Conservation (phyloP, 225 moss, liverwort and hornwort genomes). For the Polytrichum commune region DNA sequence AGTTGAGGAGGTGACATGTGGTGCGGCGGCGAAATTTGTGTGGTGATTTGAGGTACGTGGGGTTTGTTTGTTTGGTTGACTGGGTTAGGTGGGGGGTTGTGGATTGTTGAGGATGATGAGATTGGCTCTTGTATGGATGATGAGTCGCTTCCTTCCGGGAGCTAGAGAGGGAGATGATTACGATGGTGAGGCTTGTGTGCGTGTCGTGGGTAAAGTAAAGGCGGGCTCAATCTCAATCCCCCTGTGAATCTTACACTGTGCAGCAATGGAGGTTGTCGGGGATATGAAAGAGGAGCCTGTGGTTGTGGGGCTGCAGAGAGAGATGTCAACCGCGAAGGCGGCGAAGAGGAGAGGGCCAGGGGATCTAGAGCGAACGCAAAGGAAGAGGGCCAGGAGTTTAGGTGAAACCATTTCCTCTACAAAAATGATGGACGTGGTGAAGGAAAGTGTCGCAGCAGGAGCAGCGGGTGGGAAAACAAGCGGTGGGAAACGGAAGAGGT, state of each 20-base stretch:
- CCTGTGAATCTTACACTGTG: neutral
- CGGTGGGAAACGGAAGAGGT: slow-evolving; percentile 33
- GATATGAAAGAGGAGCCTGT: slow-evolving; percentile 44
- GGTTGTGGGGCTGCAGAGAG: slow-evolving; percentile 7
- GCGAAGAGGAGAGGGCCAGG: slow-evolving; percentile 29
- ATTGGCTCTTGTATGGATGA: neutral
- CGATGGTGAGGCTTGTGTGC: neutral
- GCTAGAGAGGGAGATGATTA: neutral
- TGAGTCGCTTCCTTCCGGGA: neutral
- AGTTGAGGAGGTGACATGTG: too few species aligned
- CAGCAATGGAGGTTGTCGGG: slow-evolving; percentile 33
- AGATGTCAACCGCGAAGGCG: slow-evolving; percentile 12
- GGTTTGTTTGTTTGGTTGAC: too few species aligned
- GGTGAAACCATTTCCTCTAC: slow-evolving; percentile 20
- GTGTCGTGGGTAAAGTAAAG: neutral
- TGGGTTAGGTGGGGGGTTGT: slow-evolving; percentile 9
- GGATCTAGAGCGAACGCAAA: slow-evolving; percentile 27
- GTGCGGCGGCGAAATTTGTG: too few species aligned
- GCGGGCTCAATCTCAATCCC: neutral
- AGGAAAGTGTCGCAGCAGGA: too few species aligned
- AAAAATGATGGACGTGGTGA: neutral
- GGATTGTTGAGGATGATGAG: neutral
- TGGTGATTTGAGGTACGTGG: too few species aligned
- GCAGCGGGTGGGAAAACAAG: too few species aligned
- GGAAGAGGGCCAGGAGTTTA: slow-evolving; percentile 21